Evolutionary conservation across 345 rosid species (phyloP), one percentile per base, ranked within the genome.

Genomic region (Citrus glauca): DNA sequence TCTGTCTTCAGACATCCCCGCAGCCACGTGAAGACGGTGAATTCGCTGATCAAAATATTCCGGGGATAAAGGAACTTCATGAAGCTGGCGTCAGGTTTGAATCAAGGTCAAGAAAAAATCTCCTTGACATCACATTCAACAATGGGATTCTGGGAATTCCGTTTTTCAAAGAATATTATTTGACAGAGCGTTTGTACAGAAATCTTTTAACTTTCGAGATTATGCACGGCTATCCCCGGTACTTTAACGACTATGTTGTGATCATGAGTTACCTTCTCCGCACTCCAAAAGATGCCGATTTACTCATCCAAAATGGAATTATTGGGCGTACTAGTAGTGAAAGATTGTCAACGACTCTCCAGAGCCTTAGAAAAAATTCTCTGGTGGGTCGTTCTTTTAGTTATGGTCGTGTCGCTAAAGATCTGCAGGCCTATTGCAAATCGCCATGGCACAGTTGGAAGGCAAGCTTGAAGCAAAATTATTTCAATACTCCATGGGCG

Each of bases 361-460:
- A 65, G 22, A 56, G 62, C 35, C 69, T 77, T 3, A 45, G 17
- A 45, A 45, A 45, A 11, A 11, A 45, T 45, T 0, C 50, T 45
- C 17, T 45, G 50, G 50, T 45, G 50, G 50, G 50, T 45, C 50
- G 50, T 45, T 45, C 50, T 17, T 74, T 27, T 6, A 55, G 72
- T 19, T 77, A 61, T 28, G 73, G 27, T 5, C 4, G 3, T 37
- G 28, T 77, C 6, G 56, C 30, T 24, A 61, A 72, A 8, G 53
- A 75, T 4, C 42, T 82, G 13, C 75, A 72, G n/a, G 38, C 2
- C 10, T 69, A 79, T 19, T 66, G 75, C 27, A 60, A 25, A 61
- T 64, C 25, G 0, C 28, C 67, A 10, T 35, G 65, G 64, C 74
- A 75, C 28, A 70, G 9, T 22, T 82, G 80, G 82, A 45, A 11